Base-by-base conservation (phyloP, 2,329 filamentous ascomycete species). In the Lasiodiplodia sp. region DNA sequence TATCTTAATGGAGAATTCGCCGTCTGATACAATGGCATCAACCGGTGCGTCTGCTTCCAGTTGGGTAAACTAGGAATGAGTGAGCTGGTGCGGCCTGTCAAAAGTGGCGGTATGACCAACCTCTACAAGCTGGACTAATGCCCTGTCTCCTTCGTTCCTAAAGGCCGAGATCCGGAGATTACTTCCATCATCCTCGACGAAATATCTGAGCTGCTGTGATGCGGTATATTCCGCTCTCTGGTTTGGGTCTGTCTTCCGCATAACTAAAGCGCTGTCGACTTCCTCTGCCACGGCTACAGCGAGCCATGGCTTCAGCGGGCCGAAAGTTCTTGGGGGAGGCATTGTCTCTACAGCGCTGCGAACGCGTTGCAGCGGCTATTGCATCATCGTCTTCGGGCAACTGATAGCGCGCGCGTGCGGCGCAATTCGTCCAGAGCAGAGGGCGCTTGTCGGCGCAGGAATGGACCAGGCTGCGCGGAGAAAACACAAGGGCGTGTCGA, bases 141-240 rank as follows among this genome's bases (percentile, higher is more conserved):
- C 67, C 44, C 65, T 47, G 23, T 70, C 67, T 8, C 66, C 1
- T 14, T 14, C 4, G 14, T 14, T 52, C 28, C 68, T 64, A 12
- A 71, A 67, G 40, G 72, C 70, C 53, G 70, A 63, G 14, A 77
- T 76, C 63, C 76, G 76, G 3, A 80, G 65, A 47, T 74, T 75
- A 60, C 75, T 78, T 40, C 77, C 77, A 72, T 78, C 76, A 68
- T 79, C 73, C 67, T 76, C 73, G 68, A 75, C 79, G 7, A 78
- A 47, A n/a, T 70, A n/a, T 23, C 57, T 21, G 14, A 52, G 63
- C n/a, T 21, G 3, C 21, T 68, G 57, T 7, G 57, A 65, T 31
- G 31, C 18, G 21, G 4, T 5, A n/a, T 18, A 23, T 4, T 31
- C 25, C 11, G 28, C 21, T 8, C 28, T 37, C 31, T 23, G n/a